A percentile compares a stretch with the other conserved stretches of the same genome.
These are phyloP conservation scores for Colletotrichum nymphaeae DNA, from an alignment of 2,329 filamentous ascomycete genomes.

Conservation along the genomic window DNA sequence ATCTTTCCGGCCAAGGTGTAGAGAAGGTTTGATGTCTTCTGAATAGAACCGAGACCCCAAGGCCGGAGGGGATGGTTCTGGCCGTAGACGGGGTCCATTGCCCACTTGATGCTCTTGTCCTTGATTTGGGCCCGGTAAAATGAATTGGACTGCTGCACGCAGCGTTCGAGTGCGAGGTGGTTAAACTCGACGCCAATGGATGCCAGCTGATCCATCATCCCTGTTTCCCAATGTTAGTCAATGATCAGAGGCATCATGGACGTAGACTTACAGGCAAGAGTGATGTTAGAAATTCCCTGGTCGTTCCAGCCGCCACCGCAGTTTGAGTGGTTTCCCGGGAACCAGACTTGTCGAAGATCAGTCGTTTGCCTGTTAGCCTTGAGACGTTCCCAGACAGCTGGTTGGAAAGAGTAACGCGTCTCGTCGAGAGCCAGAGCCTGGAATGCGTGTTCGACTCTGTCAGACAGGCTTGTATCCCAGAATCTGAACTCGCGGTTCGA, in stretches of 20 bases:
- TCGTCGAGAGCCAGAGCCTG: slow-evolving; percentile 71
- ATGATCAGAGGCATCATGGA: background rate
- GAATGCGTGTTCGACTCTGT: slow-evolving; percentile 67
- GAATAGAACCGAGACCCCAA: slow-evolving; percentile 60
- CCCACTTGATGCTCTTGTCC: slow-evolving; percentile 49
- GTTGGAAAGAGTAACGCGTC: slow-evolving; percentile 63
- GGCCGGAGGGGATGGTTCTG: slow-evolving; percentile 59
- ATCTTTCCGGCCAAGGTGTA: slow-evolving; percentile 58
- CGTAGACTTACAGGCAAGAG: slow-evolving; percentile 49
- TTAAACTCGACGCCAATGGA: slow-evolving; percentile 64
- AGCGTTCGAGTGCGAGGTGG: slow-evolving; percentile 51
- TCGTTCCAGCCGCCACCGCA: slow-evolving; percentile 75
- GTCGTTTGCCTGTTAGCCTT: slow-evolving; percentile 51
- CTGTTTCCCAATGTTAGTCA: slow-evolving; percentile 40
- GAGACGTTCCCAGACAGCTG: slow-evolving; percentile 64
- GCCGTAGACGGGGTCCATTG: slow-evolving; percentile 58
- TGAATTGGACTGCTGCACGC: slow-evolving; percentile 44
- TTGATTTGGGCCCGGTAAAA: slow-evolving; percentile 43
- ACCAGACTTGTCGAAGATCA: slow-evolving; percentile 68
- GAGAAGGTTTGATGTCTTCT: slow-evolving; percentile 49
- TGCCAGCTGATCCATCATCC: slow-evolving; percentile 68
- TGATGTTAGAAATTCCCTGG: slow-evolving; percentile 55
- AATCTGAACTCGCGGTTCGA: slow-evolving; percentile 63
- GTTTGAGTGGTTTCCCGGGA: slow-evolving; percentile 78
- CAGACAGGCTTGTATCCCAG: slow-evolving; percentile 64